Evolutionary conservation across 2,329 filamentous ascomycete species (phyloP).

Genomic region (Ustilaginoidea virens): DNA sequence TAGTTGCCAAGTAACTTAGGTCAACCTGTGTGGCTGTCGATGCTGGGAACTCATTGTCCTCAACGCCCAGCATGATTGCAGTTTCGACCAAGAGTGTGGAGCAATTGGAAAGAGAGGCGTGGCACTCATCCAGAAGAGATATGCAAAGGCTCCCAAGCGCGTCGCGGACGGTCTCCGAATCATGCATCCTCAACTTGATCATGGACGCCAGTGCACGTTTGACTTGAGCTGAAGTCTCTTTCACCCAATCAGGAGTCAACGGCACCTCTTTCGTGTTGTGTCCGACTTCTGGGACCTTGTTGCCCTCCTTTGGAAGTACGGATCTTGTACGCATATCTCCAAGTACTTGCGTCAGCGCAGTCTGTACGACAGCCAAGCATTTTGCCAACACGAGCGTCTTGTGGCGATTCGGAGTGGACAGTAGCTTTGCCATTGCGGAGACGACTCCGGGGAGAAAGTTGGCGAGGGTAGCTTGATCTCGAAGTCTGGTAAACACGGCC

Average conservation of each 20-base stretch:
- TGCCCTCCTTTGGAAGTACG: constrained; percentile 21
- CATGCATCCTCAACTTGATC: constrained; percentile 57
- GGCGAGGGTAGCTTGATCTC: constrained; percentile 59
- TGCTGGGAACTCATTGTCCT: constrained; percentile 22
- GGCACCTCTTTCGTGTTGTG: constrained; percentile 17
- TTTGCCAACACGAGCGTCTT: constrained; percentile 44
- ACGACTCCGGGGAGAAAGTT: constrained; percentile 81
- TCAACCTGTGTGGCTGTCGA: constrained; percentile 25
- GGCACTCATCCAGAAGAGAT: constrained; percentile 63
- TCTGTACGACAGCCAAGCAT: constrained; percentile 42
- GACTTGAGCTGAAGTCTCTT: constrained; percentile 65
- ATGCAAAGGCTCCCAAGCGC: constrained; percentile 59
- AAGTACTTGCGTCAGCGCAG: constrained; percentile 38
- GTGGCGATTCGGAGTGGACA: constrained; percentile 49
- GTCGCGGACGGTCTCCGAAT: constrained; percentile 50
- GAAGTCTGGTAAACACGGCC: constrained; percentile 46
- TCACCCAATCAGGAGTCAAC: constrained; percentile 50
- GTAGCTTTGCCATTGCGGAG: constrained; percentile 61
- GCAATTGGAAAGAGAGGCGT: constrained; percentile 54
- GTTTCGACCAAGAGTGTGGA: constrained; percentile 64
- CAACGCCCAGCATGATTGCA: constrained; percentile 50
- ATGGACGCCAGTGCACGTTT: constrained; percentile 69
- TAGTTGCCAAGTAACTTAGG: constrained; percentile 45
- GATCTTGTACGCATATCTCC: constrained; percentile 39
- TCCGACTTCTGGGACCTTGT: constrained; percentile 11